These are phyloP conservation scores for Vigna mungo DNA, from an alignment of 306 rosid species.

Conservation along the genomic window DNA sequence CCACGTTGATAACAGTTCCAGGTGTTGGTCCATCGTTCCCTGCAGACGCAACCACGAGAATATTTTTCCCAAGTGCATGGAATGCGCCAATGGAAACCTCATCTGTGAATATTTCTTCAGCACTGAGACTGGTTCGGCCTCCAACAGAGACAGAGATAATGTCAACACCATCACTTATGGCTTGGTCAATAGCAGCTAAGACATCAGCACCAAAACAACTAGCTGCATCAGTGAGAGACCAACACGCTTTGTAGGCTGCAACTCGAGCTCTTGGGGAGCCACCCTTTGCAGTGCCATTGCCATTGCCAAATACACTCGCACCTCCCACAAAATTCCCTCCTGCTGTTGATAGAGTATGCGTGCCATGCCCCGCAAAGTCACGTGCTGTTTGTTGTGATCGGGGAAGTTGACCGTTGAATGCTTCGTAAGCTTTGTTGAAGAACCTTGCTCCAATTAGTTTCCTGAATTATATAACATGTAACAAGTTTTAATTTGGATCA, in stretches of 20 bases:
- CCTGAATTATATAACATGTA: constrained; percentile 40
- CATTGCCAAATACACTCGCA: constrained; percentile 33
- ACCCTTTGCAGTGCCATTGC: constrained; percentile 66
- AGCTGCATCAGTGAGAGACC: constrained; percentile 34
- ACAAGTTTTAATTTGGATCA: background rate
- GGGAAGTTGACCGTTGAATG: background rate
- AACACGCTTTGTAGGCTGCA: constrained; percentile 82
- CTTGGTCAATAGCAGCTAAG: constrained; percentile 68
- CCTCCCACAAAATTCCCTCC: constrained; percentile 63
- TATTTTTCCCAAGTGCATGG: constrained; percentile 59
- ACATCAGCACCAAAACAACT: constrained; percentile 68
- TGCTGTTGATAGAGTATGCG: constrained; percentile 81
- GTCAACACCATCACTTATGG: constrained; percentile 77
- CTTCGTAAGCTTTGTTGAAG: constrained; percentile 51
- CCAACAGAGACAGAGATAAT: constrained; percentile 63
- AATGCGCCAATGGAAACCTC: constrained; percentile 61
- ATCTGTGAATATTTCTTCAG: constrained; percentile 36
- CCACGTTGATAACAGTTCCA: constrained; percentile 52
- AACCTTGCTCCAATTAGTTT: constrained; percentile 82
- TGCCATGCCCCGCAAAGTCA: constrained; percentile 76
- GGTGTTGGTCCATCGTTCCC: constrained; percentile 69
- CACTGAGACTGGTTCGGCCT: background rate
- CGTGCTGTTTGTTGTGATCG: constrained; percentile 45
- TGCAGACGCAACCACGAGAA: constrained; percentile 58
- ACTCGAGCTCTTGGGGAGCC: constrained; percentile 82